phyloP scores from a whole-genome alignment of 2,329 filamentous ascomycete genomes.

The Paecilomyces dactylethromorphus region DNA sequence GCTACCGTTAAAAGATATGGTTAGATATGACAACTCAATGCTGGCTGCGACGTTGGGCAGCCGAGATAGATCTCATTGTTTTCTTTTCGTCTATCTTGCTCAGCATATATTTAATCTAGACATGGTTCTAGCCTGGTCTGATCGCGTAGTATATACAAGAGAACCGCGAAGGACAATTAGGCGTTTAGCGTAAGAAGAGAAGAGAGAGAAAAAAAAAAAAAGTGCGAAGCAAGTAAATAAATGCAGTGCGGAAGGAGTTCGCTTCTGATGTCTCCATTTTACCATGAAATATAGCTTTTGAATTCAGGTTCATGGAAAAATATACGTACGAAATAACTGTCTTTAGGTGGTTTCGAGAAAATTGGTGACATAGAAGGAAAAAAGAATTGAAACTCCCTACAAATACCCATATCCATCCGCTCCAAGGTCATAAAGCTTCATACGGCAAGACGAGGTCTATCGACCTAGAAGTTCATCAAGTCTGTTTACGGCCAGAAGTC shows the following conservation, averaged over 20 bases:
- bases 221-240: background rate
- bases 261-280: background rate
- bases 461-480: constrained; percentile 46
- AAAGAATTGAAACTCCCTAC: background rate
- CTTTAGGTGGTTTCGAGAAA: background rate
- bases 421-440: background rate
- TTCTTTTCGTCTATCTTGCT: no score
- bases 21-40: no score
- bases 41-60: no score
- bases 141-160: background rate
- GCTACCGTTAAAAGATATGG: no score
- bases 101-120: background rate
- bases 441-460: background rate
- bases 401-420: background rate
- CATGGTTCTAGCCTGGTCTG: background rate
- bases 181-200: no score
- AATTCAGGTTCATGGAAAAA: background rate
- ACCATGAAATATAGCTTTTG: background rate
- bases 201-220: background rate
- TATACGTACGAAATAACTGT: background rate
- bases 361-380: background rate
- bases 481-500: constrained; percentile 27
- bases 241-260: background rate
- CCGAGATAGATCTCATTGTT: no score
- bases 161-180: background rate